phyloP scores from a whole-genome alignment of 345 rosid species.

The Eucalyptus virginea region DNA sequence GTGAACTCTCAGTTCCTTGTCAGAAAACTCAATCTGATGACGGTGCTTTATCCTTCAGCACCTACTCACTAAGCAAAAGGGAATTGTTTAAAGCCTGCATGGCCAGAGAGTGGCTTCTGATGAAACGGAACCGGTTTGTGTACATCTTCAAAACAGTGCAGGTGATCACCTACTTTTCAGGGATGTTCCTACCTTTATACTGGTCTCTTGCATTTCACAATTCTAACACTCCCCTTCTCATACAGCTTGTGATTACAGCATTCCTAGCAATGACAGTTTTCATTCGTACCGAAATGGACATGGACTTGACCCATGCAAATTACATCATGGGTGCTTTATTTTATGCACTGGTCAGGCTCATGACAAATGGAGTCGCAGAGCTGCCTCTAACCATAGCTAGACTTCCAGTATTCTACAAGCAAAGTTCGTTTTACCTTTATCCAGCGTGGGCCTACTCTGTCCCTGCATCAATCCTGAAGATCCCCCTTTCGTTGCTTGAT shows the following conservation, averaged over 20 bases:
- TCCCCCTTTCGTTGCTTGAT: slow-evolving; percentile 46
- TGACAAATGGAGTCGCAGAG: slow-evolving; percentile 45
- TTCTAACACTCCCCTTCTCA: background rate
- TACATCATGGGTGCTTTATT: slow-evolving; percentile 40
- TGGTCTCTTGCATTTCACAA: background rate
- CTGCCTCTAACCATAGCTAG: slow-evolving; percentile 29
- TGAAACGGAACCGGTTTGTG: slow-evolving; percentile 49
- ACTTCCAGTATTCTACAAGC: slow-evolving; percentile 54
- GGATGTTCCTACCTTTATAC: background rate
- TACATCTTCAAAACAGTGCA: slow-evolving; percentile 41
- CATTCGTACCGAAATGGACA: slow-evolving; percentile 22
- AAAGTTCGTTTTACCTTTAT: slow-evolving; percentile 37
- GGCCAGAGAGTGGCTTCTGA: slow-evolving; percentile 44
- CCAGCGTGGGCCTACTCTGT: slow-evolving; percentile 68
- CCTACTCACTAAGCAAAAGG: slow-evolving; percentile 34
- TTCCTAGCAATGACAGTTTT: slow-evolving; percentile 48
- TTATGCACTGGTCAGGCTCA: slow-evolving; percentile 25
- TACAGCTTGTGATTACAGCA: slow-evolving; percentile 40
- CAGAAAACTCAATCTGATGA: slow-evolving; percentile 18
- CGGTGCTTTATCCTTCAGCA: slow-evolving; percentile 23
- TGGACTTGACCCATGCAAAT: slow-evolving; percentile 31
- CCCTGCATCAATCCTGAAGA: slow-evolving; percentile 32
- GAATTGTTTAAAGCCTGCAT: slow-evolving; percentile 44
- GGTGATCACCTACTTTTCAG: slow-evolving; percentile 1
- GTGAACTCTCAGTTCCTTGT: slow-evolving; percentile 19